phyloP scores from a whole-genome alignment of 2,329 filamentous ascomycete species.

The Trichocomaceae sp. region DNA sequence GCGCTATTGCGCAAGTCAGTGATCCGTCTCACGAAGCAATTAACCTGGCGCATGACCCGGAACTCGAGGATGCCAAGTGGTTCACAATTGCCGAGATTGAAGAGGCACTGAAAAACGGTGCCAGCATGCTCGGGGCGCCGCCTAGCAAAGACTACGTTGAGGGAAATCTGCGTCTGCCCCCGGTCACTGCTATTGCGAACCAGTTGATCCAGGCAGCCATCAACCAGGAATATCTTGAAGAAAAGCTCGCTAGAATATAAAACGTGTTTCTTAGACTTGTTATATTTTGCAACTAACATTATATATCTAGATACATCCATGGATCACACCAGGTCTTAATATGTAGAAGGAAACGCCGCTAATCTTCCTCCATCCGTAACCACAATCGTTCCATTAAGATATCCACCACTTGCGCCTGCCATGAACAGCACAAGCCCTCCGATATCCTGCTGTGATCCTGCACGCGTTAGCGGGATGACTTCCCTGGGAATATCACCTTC shows the following conservation, averaged over 20 bases:
- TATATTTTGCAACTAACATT: neutral
- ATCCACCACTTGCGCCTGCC: slow-evolving; percentile 45
- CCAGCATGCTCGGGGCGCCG: slow-evolving; percentile 59
- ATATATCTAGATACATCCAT: neutral
- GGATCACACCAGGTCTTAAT: no score
- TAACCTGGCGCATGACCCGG: slow-evolving; percentile 77
- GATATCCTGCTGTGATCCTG: slow-evolving; percentile 42
- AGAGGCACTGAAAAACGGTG: slow-evolving; percentile 63
- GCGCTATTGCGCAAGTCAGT: slow-evolving; percentile 73
- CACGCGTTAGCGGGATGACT: slow-evolving; percentile 23
- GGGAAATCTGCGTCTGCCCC: slow-evolving; percentile 72
- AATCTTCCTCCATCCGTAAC: slow-evolving; percentile 40
- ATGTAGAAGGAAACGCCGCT: slow-evolving; percentile 8
- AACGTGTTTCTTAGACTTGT: neutral
- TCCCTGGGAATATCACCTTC: slow-evolving; percentile 5
- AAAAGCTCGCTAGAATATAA: slow-evolving; percentile 47
- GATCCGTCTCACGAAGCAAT: slow-evolving; percentile 73
- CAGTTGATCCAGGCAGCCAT: slow-evolving; percentile 75
- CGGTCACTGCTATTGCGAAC: slow-evolving; percentile 84
- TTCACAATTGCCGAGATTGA: slow-evolving; percentile 73
- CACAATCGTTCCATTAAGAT: slow-evolving; percentile 49
- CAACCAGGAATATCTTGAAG: slow-evolving; percentile 59
- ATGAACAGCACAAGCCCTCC: slow-evolving; percentile 47
- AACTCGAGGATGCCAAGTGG: slow-evolving; percentile 87
- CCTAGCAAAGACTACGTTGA: slow-evolving; percentile 64